These are phyloP conservation scores for Odonthalia washingtoniensis DNA, from an alignment of 31 red algal genomes.

Conservation along the genomic window DNA sequence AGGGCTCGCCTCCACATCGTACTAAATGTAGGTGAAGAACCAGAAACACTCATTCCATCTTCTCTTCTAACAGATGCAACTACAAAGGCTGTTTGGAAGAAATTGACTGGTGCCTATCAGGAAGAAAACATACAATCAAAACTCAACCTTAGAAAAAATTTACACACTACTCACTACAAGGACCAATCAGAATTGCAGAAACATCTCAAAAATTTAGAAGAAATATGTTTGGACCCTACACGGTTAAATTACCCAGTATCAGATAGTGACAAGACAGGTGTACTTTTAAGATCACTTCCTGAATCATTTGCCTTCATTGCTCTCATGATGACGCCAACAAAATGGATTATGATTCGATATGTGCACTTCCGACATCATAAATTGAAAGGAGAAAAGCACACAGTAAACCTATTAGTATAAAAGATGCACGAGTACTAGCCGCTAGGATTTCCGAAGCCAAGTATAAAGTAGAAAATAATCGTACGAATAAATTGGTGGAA, in stretches of 20 bases:
- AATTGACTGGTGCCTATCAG: not conserved
- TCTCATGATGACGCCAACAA: not conserved
- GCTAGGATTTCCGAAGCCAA: not conserved
- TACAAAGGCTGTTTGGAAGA: slow-evolving; percentile 15
- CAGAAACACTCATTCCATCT: not conserved
- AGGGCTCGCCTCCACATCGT: not conserved
- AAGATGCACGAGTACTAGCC: not conserved
- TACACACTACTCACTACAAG: slow-evolving; percentile 17
- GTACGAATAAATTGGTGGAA: not conserved
- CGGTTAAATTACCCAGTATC: not conserved
- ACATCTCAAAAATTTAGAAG: not conserved
- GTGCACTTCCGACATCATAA: not conserved
- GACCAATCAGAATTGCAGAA: slow-evolving; percentile 20
- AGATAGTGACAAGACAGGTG: not conserved
- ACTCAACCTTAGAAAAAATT: slow-evolving; percentile 15
- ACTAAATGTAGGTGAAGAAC: no score
- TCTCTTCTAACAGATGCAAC: not conserved
- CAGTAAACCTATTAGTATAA: not conserved
- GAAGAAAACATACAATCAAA: slow-evolving; percentile 45
- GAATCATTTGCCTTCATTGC: not conserved
- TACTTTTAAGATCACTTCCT: not conserved
- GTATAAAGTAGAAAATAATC: not conserved
- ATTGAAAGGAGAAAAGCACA: not conserved
- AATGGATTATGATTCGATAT: not conserved
- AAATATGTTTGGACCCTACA: not conserved